These are phyloP conservation scores for Fraxinus excelsior DNA, from an alignment of 257 asterid genomes.

Conservation along the genomic window DNA sequence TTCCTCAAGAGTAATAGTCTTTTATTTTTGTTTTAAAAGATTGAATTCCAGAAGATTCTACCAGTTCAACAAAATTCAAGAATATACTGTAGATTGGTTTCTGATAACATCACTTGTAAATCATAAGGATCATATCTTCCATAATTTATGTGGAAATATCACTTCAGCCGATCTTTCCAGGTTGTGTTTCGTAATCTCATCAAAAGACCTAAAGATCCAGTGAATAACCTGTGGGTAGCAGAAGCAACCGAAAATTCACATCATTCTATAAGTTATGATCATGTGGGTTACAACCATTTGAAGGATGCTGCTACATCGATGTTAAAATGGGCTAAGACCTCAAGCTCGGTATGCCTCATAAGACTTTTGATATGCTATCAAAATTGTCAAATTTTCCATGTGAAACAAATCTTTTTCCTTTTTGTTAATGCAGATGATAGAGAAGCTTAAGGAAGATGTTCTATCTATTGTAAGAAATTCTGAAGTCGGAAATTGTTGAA, in stretches of 20 bases:
- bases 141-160: neutral
- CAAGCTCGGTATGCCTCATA: slow-evolving; percentile 53
- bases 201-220: slow-evolving; percentile 70
- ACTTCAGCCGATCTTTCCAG: slow-evolving; percentile 39
- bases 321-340: slow-evolving; percentile 66
- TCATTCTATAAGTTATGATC: slow-evolving; percentile 61
- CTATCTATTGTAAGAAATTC: slow-evolving; percentile 51
- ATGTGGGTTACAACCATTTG: slow-evolving; percentile 49
- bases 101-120: neutral
- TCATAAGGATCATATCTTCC: neutral
- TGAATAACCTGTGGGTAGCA: slow-evolving; percentile 85
- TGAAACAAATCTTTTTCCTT: slow-evolving; percentile 6
- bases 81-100: neutral
- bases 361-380: slow-evolving; percentile 10
- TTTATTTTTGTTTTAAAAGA: neutral
- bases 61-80: neutral
- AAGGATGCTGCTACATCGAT: slow-evolving; percentile 62
- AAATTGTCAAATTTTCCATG: neutral
- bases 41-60: slow-evolving; percentile 7
- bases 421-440: slow-evolving; percentile 49
- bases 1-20: neutral
- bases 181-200: slow-evolving; percentile 85
- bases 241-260: slow-evolving; percentile 89
- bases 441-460: slow-evolving; percentile 58
- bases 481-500: slow-evolving; percentile 30